Conservation (phyloP, 2,329 filamentous ascomycete genomes). For the Didymella keratinophila region DNA sequence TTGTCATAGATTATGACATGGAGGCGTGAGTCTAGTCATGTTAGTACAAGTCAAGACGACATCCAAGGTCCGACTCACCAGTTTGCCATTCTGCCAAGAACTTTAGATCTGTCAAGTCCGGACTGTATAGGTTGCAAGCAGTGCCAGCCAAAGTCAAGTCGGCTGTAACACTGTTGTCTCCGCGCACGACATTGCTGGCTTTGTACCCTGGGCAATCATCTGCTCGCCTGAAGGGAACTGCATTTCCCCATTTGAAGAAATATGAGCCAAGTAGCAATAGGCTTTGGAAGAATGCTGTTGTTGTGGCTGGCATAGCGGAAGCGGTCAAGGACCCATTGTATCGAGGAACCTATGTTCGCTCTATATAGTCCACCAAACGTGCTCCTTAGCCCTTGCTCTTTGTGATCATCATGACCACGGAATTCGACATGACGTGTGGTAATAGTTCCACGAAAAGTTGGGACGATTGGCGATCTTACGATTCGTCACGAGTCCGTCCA, state of each 20-base stretch:
- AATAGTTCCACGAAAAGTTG: conserved; percentile 21
- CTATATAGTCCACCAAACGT: conserved; percentile 45
- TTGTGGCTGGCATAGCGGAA: conserved; percentile 33
- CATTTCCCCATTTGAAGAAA: conserved; percentile 32
- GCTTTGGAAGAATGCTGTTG: conserved; percentile 34
- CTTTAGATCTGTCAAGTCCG: conserved; percentile 62
- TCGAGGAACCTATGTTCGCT: conserved; percentile 33
- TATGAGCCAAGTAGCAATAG: conserved; percentile 33
- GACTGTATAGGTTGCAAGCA: conserved; percentile 67
- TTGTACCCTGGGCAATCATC: conserved; percentile 70
- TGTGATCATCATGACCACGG: conserved; percentile 17
- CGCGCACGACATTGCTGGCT: conserved; percentile 66
- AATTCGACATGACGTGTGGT: conserved; percentile 20
- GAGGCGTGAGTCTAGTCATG: conserved; percentile 64
- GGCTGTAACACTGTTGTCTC: conserved; percentile 67
- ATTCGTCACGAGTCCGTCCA: conserved; percentile 43
- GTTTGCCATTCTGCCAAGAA: conserved; percentile 68
- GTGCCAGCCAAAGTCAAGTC: conserved; percentile 73
- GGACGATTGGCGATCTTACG: conserved; percentile 39
- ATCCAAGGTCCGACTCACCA: conserved; percentile 48
- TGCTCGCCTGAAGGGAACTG: conserved; percentile 32
- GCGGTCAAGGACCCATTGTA: conserved; percentile 33
- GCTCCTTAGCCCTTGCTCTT: conserved; percentile 40
- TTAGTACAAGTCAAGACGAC: conserved; percentile 6
- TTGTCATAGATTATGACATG: conserved; percentile 77